These are phyloP conservation scores for Boeremia exigua DNA, from an alignment of 2,329 filamentous ascomycete genomes.

Conservation along the genomic window DNA sequence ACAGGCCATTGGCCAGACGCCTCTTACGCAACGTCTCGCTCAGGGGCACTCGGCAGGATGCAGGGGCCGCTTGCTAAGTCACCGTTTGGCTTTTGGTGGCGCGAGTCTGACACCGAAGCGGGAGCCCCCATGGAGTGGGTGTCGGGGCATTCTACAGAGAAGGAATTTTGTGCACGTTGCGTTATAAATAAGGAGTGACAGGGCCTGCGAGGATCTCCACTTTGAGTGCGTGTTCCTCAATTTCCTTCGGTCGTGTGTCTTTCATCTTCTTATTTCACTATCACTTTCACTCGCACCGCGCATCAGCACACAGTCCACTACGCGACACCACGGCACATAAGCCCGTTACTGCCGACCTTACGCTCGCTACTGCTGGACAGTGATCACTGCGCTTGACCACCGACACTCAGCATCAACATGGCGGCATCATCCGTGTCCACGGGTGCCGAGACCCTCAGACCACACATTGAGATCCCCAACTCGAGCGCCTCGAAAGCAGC, in stretches of 20 bases:
- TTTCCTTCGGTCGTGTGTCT: constrained; percentile 3
- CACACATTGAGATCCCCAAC: constrained; percentile 40
- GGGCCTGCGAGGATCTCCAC: constrained; percentile 10
- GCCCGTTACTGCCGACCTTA: neutral
- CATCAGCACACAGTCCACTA: neutral
- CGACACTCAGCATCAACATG: constrained; percentile 9
- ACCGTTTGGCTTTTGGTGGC: constrained; percentile 17
- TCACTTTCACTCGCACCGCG: constrained; percentile 9
- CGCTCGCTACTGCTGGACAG: constrained; percentile 41
- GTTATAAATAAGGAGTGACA: constrained; percentile 19
- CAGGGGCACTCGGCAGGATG: constrained; percentile 30
- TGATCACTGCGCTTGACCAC: constrained; percentile 16
- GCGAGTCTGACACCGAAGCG: constrained; percentile 19
- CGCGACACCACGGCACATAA: constrained; percentile 1
- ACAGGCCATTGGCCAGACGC: constrained; percentile 33
- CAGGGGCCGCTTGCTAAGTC: constrained; percentile 18
- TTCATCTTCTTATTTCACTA: constrained; percentile 12
- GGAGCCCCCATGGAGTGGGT: constrained; percentile 20
- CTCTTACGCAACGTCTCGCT: constrained; percentile 20
- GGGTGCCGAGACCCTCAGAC: constrained; percentile 38
- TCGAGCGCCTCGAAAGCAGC: constrained; percentile 14
- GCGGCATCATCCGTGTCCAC: constrained; percentile 40
- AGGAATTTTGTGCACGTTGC: constrained; percentile 24
- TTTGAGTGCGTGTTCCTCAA: constrained; percentile 15
- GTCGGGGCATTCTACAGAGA: constrained; percentile 19